Percentiles rank a stretch among this genome's conserved stretches.
phyloP scores from a whole-genome alignment of 179 eudicot species.

The Actinidia chinensis region DNA sequence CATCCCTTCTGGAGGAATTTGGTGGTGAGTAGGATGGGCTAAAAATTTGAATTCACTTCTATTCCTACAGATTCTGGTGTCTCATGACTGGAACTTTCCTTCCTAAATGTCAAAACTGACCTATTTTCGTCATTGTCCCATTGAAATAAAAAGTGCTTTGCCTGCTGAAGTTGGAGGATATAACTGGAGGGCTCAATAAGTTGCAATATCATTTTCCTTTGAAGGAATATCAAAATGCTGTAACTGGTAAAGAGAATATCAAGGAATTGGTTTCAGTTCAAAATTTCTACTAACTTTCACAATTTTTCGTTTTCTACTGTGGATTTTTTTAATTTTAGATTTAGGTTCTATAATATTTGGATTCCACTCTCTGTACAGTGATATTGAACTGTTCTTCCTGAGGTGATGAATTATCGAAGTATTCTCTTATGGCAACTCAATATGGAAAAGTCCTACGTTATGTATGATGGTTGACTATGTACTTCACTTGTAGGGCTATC shows the following conservation, averaged over 20 bases:
- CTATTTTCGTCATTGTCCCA: background rate
- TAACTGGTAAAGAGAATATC: background rate
- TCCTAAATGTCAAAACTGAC: background rate
- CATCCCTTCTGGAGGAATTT: background rate
- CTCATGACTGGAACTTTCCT: background rate
- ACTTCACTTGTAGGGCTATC: conserved; percentile 66
- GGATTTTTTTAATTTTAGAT: background rate
- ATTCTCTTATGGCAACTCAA: background rate
- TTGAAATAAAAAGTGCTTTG: background rate
- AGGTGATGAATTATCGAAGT: background rate
- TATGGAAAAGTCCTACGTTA: background rate
- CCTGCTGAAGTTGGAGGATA: background rate
- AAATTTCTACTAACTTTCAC: background rate
- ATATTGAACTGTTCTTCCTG: background rate
- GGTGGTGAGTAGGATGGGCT: background rate
- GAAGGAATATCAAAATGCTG: background rate
- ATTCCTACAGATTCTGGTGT: background rate
- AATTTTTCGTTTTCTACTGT: background rate
- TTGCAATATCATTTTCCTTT: conserved; percentile 2
- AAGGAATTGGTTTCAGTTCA: background rate
- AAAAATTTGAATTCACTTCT: background rate
- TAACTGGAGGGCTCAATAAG: background rate
- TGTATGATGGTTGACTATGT: conserved; percentile 38
- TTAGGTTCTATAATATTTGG: background rate
- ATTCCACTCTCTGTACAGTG: background rate